Evolutionary conservation across 2,329 filamentous ascomycete genomes (phyloP), one percentile per base, ranked within the genome.

Genomic region (Aspergillus viridinutans): DNA sequence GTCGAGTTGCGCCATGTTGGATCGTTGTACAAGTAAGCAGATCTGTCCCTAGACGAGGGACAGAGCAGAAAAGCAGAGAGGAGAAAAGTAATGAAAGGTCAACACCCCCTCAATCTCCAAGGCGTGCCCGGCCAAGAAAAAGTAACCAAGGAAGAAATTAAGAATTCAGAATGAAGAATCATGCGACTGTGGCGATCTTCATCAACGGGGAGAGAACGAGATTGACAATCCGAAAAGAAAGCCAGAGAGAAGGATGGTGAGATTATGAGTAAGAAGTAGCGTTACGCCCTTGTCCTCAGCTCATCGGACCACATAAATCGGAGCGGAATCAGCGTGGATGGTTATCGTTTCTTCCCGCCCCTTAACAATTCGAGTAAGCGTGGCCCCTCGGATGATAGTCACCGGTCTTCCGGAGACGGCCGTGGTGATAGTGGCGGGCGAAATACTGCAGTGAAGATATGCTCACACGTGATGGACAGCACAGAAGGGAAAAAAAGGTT

Each of bases 1-100:
- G 74, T 99, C 94, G 73, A 99, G 86, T 83, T 96, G 90, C 66
- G 93, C 91, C 94, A 99, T 97, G 49, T 26, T 9, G 26, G 25
- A 23, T 55, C 35, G 38, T 28, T 26, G 35, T 21, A 7, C 20
- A 14, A 17, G 6, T 14, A 26, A 14, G 20, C 50, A 58, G 26
- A 60, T 52, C 47, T 50, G 40, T 51, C 32, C 49, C 50, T 47
- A 49, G 42, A 48, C 25, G 38, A 20, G 20, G 50, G 49, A 29
- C 28, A 49, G 43, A 49, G n/a, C 8, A 32, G 25, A 45, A 21
- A 25, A 26, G 29, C 43, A 47, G 25, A 53, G 8, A 26, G 32
- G 10, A 9, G 14, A 29, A 52, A 23, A 48, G 40, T 17, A 47
- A 52, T 26, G 14, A 49, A 56, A 54, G 57, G 20, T 20, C 14